Evolutionary conservation across 2,329 filamentous ascomycete genomes (phyloP).

Genomic region (Fusarium metavorans): DNA sequence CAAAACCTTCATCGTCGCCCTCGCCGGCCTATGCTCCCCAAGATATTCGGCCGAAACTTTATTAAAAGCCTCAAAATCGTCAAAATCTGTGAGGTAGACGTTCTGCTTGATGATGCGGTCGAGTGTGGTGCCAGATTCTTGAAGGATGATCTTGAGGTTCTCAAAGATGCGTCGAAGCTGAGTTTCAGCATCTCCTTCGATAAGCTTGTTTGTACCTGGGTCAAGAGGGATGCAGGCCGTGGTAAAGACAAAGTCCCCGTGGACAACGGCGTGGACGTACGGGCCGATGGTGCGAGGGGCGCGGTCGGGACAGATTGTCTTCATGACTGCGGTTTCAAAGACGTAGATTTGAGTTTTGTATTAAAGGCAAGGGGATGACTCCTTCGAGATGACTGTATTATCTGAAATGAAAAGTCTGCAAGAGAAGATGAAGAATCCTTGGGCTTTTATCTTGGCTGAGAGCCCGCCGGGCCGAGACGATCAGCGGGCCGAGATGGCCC

Average conservation of each 20-base stretch:
- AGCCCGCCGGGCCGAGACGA: not conserved
- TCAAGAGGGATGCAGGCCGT: not conserved
- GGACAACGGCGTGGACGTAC: not conserved
- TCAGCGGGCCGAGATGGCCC: not conserved
- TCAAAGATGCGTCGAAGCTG: not conserved
- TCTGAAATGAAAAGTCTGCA: no score
- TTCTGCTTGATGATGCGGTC: not conserved
- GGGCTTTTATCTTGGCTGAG: not conserved
- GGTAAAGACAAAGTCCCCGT: not conserved
- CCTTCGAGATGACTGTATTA: no score
- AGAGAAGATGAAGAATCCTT: no score
- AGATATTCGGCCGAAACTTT: not conserved
- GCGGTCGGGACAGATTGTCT: not conserved
- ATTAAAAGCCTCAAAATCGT: not conserved
- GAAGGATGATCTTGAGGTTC: not conserved
- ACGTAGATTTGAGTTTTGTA: not conserved
- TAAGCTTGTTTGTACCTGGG: not conserved
- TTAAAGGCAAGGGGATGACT: not conserved
- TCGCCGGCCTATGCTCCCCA: not conserved
- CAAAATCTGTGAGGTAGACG: not conserved
- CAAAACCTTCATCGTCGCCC: not conserved
- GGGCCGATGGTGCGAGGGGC: not conserved
- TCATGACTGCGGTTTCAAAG: not conserved
- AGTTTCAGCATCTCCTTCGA: not conserved
- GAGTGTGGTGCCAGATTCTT: not conserved